A percentile compares a stretch with the other conserved stretches of the same genome.
These are phyloP conservation scores for Arthromyces matolae DNA, from an alignment of 768 basidiomycete species.

Conservation along the genomic window DNA sequence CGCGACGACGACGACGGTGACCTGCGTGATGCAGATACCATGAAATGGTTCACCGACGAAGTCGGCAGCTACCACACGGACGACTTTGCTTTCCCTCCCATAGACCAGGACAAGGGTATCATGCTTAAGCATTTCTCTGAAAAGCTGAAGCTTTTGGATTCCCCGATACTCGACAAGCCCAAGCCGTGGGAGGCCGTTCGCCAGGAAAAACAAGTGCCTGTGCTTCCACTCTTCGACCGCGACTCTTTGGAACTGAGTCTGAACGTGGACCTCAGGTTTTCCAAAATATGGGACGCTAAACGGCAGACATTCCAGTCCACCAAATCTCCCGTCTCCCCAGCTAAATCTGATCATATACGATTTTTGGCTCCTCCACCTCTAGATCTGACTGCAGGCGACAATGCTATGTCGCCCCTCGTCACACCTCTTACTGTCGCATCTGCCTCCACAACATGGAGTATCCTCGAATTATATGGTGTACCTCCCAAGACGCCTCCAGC, in stretches of 20 bases:
- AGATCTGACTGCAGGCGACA: slow-evolving; percentile 5
- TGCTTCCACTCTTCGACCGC: slow-evolving; percentile 11
- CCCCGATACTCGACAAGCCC: neutral
- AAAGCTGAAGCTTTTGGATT: slow-evolving; percentile 5
- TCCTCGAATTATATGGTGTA: slow-evolving; percentile 20
- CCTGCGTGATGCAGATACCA: slow-evolving; percentile 20
- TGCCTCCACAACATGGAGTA: slow-evolving; percentile 23
- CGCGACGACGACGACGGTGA: slow-evolving; percentile 25
- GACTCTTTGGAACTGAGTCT: slow-evolving; percentile 13
- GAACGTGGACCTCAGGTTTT: slow-evolving; percentile 15
- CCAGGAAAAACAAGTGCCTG: slow-evolving; percentile 6
- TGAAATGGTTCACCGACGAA: slow-evolving; percentile 34
- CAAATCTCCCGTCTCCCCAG: slow-evolving; percentile 9
- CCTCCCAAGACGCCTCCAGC: slow-evolving; percentile 10
- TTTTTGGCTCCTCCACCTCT: slow-evolving; percentile 8
- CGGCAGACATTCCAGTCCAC: slow-evolving; percentile 12
- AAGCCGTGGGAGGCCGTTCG: slow-evolving; percentile 10
- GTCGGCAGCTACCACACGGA: slow-evolving; percentile 22
- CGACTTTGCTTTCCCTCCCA: slow-evolving; percentile 6
- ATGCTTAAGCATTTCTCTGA: slow-evolving; percentile 14
- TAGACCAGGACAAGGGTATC: slow-evolving; percentile 14
- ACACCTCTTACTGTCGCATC: slow-evolving; percentile 15
- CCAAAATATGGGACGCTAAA: slow-evolving; percentile 14
- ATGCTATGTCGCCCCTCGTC: slow-evolving; percentile 5
- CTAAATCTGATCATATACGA: neutral